Evolutionary conservation across 495 filamentous ascomycete genomes (phyloP).

Genomic region (Daldinia grandis): DNA sequence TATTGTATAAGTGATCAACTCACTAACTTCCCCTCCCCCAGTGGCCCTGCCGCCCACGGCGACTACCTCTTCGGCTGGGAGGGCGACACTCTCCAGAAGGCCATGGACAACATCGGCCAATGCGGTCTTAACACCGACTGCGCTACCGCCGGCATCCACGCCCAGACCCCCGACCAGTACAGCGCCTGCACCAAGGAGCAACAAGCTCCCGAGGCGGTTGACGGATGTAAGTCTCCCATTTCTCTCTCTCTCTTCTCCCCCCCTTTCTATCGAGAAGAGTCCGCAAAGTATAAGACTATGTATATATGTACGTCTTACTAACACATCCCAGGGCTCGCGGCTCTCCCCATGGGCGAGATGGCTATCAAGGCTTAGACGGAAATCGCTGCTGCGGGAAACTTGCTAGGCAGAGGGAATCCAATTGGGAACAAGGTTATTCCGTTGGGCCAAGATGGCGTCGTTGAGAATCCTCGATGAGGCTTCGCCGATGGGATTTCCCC

Average conservation of each 20-base stretch:
- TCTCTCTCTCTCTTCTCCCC: no score
- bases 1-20: not conserved
- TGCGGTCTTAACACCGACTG: constrained; percentile 67
- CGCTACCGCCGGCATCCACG: constrained; percentile 55
- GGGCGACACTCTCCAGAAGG: constrained; percentile 67
- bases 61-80: constrained; percentile 88
- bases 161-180: constrained; percentile 55
- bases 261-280: not conserved
- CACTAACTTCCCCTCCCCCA: constrained; percentile 20
- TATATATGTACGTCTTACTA: not conserved
- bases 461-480: not conserved
- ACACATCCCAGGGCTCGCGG: constrained; percentile 54
- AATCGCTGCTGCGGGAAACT: not conserved
- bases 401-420: not conserved
- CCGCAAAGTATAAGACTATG: not conserved
- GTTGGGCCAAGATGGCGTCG: not conserved
- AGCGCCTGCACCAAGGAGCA: constrained; percentile 59
- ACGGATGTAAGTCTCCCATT: constrained; percentile 64
- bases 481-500: not conserved
- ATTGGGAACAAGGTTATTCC: not conserved
- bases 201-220: constrained; percentile 59
- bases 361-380: constrained; percentile 58
- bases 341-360: constrained; percentile 61
- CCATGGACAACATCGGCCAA: constrained; percentile 59
- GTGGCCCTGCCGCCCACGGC: constrained; percentile 66